phyloP scores from a whole-genome alignment of 345 rosid species.

The Schrenkiella parvula region DNA sequence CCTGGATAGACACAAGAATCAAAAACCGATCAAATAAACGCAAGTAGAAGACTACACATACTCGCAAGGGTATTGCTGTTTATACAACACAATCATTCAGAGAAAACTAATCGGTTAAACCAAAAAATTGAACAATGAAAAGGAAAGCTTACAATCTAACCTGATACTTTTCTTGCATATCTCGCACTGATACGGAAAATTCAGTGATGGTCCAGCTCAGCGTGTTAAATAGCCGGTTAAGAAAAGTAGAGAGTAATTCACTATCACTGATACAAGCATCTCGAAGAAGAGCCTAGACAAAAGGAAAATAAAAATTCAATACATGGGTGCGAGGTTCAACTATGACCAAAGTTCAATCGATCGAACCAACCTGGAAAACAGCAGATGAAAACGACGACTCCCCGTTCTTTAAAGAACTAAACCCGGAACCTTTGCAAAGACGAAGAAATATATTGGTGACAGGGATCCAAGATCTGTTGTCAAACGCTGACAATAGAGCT shows the following conservation, averaged over 20 bases:
- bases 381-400: slow-evolving; percentile 80
- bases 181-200: slow-evolving; percentile 88
- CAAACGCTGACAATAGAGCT: slow-evolving; percentile 81
- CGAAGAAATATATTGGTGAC: slow-evolving; percentile 89
- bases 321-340: slow-evolving; percentile 5
- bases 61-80: background rate
- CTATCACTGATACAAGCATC: slow-evolving; percentile 71
- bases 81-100: background rate
- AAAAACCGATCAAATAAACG: slow-evolving; percentile 2
- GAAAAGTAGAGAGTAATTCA: slow-evolving; percentile 77
- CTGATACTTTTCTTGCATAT: slow-evolving; percentile 96
- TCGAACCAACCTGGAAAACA: slow-evolving; percentile 65
- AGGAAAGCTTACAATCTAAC: slow-evolving; percentile 30
- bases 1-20: slow-evolving; percentile 39
- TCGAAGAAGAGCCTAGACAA: slow-evolving; percentile 56
- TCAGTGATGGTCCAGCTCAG: slow-evolving; percentile 98
- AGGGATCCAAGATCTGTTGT: slow-evolving; percentile 93
- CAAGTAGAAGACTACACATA: background rate
- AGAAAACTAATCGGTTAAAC: background rate
- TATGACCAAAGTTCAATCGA: background rate
- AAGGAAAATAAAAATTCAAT: background rate
- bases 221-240: slow-evolving; percentile 89
- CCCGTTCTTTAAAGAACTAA: slow-evolving; percentile 74
- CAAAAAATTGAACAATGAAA: background rate
- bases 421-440: slow-evolving; percentile 78